A percentile compares a stretch with the other conserved stretches of the same genome.
These are phyloP conservation scores for Pisolithus tinctorius DNA, from an alignment of 768 basidiomycete genomes.

Conservation along the genomic window DNA sequence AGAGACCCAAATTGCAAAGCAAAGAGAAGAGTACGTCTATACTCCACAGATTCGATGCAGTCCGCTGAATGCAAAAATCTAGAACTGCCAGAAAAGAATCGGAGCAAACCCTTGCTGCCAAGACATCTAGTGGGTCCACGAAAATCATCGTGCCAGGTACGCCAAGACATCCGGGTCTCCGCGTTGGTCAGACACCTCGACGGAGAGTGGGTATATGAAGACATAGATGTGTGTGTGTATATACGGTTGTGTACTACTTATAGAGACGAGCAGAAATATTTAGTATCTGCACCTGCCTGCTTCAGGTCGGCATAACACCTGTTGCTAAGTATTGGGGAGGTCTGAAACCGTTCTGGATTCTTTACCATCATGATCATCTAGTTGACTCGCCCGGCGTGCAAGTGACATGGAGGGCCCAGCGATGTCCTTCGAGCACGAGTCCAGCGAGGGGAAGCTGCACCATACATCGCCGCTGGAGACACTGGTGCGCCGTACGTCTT, in stretches of 20 bases:
- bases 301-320: neutral
- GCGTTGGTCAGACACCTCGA: slow-evolving; percentile 71
- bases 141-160: slow-evolving; percentile 79
- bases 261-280: neutral
- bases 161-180: slow-evolving; percentile 62
- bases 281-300: neutral
- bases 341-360: no score
- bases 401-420: slow-evolving; percentile 14
- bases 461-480: slow-evolving; percentile 52
- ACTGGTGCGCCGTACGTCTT: slow-evolving; percentile 49
- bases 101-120: slow-evolving; percentile 52
- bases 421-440: slow-evolving; percentile 12
- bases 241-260: neutral
- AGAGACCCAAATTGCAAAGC: slow-evolving; percentile 84
- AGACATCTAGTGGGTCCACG: slow-evolving; percentile 47
- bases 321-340: neutral
- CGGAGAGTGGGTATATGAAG: slow-evolving; percentile 59
- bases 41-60: slow-evolving; percentile 1
- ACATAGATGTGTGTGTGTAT: neutral
- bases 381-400: neutral
- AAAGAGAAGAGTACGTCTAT: slow-evolving; percentile 55
- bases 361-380: no score
- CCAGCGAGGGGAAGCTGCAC: slow-evolving; percentile 24
- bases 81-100: slow-evolving; percentile 59
- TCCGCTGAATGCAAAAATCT: slow-evolving; percentile 4